phyloP scores from a whole-genome alignment of 768 basidiomycete species.

The Auriscalpium vulgare region DNA sequence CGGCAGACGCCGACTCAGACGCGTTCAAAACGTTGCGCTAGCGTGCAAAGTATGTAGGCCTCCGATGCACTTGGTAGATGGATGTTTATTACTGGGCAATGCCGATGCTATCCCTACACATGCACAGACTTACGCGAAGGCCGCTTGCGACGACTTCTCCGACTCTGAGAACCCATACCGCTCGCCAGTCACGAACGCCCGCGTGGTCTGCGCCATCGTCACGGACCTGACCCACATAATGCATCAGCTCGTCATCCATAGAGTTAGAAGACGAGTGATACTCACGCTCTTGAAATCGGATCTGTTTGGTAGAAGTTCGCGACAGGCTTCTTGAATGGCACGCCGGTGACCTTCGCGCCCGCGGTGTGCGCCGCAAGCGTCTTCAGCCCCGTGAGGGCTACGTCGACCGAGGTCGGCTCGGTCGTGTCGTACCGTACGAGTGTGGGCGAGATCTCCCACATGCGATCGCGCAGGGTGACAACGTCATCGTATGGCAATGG shows the following conservation, averaged over 20 bases:
- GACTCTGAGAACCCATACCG: constrained; percentile 46
- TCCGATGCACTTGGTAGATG: too few species aligned
- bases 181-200: constrained; percentile 76
- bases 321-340: constrained; percentile 72
- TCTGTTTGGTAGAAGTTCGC: constrained; percentile 95
- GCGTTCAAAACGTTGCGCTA: too few species aligned
- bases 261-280: constrained; percentile 17
- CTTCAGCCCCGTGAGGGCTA: constrained; percentile 65
- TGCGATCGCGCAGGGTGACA: constrained; percentile 73
- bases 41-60: too few species aligned
- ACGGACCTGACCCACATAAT: constrained; percentile 52
- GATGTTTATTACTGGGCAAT: too few species aligned
- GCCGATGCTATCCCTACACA: neutral
- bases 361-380: constrained; percentile 43
- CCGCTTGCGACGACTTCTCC: constrained; percentile 36
- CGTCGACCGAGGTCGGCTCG: constrained; percentile 68
- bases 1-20: too few species aligned
- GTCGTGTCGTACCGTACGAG: constrained; percentile 78
- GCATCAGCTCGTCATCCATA: neutral
- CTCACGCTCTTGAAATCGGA: constrained; percentile 87
- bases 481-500: constrained; percentile 89
- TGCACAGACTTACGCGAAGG: constrained; percentile 30
- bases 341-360: constrained; percentile 47
- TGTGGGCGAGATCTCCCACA: constrained; percentile 95
- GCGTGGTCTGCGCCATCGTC: constrained; percentile 92